Evolutionary conservation across 148 eudicot genomes (phyloP), one percentile per base, ranked within the genome.

Genomic region (Persicaria tinctoria): DNA sequence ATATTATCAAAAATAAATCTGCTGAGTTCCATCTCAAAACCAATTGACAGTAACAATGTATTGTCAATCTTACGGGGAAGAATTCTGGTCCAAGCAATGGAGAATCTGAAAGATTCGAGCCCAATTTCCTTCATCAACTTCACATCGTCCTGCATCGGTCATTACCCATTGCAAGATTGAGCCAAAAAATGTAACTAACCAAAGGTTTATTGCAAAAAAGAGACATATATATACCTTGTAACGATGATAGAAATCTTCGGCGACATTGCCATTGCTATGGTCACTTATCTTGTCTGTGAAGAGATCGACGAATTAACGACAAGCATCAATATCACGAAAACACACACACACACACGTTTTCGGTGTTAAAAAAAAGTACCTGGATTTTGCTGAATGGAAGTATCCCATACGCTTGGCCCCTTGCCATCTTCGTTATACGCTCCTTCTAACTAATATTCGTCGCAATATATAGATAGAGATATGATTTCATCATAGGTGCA

Each of bases 61-160:
- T 23, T 23, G 27, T 23, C 27, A 12, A 27, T 68, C 76, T 62
- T 78, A 82, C 84, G 17, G 1, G 84, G 84, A 8, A 82, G 51
- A 20, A 81, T 74, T 70, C 83, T 81, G 0, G 83, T 50, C 83
- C 83, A 82, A 10, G 80, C 66, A 41, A 82, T 82, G 66, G 84
- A 82, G 38, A 82, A 78, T 68, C 84, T 59, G 75, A 75, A 82
- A 13, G 81, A 54, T 50, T 64, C 72, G 51, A 82, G 54, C 3
- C 82, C 79, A 60, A 79, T 82, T 1, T 53, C 57, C 51, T 82
- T 82, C 48, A 82, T 51, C 38, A 79, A 59, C 68, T 82, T 72
- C 38, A 82, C 79, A 76, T 82, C 84, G 27, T 68, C 84, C 82
- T 78, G 79, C 66, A 74, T 27, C 41, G 41, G 41, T 32, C 41